Evolutionary conservation across 495 filamentous ascomycete species (phyloP).

Genomic region (Talaromyces adpressus): DNA sequence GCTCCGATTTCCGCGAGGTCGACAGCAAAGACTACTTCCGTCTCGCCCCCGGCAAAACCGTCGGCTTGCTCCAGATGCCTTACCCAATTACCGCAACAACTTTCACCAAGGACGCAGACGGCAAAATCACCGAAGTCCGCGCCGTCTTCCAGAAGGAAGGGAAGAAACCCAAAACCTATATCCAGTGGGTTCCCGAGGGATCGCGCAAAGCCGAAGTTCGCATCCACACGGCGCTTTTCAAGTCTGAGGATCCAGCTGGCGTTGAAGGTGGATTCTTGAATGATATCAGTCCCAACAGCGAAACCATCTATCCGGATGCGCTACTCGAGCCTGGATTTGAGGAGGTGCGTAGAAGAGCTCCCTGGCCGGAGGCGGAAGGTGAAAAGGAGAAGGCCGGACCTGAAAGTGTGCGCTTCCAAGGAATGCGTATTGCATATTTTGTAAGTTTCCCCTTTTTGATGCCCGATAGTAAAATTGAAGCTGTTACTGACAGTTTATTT

Average conservation of each 20-base stretch:
- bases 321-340: slow-evolving; percentile 80
- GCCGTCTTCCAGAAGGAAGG: slow-evolving; percentile 29
- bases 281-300: slow-evolving; percentile 80
- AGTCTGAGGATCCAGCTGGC: slow-evolving; percentile 66
- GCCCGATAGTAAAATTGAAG: not conserved
- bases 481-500: slow-evolving; percentile 1
- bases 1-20: slow-evolving; percentile 81
- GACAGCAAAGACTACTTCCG: slow-evolving; percentile 88
- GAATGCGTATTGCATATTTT: slow-evolving; percentile 82
- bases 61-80: slow-evolving; percentile 79
- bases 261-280: slow-evolving; percentile 68
- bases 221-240: slow-evolving; percentile 79
- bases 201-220: slow-evolving; percentile 9
- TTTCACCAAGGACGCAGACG: slow-evolving; percentile 60
- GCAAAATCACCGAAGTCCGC: slow-evolving; percentile 61
- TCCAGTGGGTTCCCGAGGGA: slow-evolving; percentile 11
- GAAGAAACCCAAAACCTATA: slow-evolving; percentile 9
- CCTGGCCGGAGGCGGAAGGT: slow-evolving; percentile 75
- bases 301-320: slow-evolving; percentile 69
- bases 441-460: slow-evolving; percentile 10
- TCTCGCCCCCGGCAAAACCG: slow-evolving; percentile 80
- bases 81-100: slow-evolving; percentile 74
- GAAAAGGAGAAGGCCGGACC: slow-evolving; percentile 53
- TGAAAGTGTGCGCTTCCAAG: slow-evolving; percentile 86
- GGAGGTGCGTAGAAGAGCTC: slow-evolving; percentile 65